A percentile compares a stretch with the other conserved stretches of the same genome.
Evolutionary conservation across 495 filamentous ascomycete genomes (phyloP).

Genomic region (Penicillium tannophilum): DNA sequence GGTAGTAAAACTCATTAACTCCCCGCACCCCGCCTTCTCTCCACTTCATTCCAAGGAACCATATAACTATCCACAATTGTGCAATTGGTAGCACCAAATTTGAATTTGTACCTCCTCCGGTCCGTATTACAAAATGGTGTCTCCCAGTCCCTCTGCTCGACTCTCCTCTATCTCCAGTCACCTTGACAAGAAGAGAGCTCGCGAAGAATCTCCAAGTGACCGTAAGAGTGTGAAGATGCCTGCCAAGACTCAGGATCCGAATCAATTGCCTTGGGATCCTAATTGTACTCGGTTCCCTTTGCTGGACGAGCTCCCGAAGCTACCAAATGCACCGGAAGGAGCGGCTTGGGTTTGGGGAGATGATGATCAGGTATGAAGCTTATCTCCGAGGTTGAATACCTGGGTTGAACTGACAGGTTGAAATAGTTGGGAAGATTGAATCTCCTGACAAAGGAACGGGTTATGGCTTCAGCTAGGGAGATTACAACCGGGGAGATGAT

Average conservation of each 20-base stretch:
- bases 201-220: neutral
- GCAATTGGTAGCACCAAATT: neutral
- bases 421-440: constrained; percentile 56
- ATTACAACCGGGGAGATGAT: constrained; percentile 58
- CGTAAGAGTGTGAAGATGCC: neutral
- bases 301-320: constrained; percentile 52
- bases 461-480: constrained; percentile 51
- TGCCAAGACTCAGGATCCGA: constrained; percentile 22
- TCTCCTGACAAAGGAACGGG: constrained; percentile 57
- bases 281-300: constrained; percentile 53
- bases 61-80: neutral
- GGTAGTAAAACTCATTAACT: neutral
- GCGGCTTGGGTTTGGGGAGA: constrained; percentile 69
- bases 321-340: constrained; percentile 44
- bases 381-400: neutral
- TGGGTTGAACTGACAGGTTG: neutral
- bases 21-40: neutral
- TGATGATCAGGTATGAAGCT: constrained; percentile 50
- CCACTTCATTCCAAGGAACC: neutral
- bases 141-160: constrained; percentile 6
- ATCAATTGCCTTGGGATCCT: constrained; percentile 56
- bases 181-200: neutral
- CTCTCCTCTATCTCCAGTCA: constrained; percentile 17
- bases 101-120: neutral
- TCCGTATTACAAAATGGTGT: constrained; percentile 7